Evolutionary conservation across 1,284 basidiomycete species (phyloP).

Genomic region (Rhodotorula sp.): DNA sequence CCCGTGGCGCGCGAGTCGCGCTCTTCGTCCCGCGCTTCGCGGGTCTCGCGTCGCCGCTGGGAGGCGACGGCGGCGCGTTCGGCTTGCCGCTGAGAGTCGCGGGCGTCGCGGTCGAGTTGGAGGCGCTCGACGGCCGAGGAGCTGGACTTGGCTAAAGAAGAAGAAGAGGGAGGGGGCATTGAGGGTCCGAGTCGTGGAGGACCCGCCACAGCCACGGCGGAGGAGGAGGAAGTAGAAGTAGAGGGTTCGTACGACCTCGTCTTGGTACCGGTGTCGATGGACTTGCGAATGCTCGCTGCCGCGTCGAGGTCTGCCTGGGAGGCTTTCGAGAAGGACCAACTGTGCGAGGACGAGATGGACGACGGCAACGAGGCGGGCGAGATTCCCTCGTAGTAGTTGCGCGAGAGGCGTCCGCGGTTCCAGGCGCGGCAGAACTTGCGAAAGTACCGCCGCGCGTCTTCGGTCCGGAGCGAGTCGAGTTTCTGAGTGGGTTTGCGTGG

Average conservation of each 20-base stretch:
- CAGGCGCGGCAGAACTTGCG: slow-evolving; percentile 28
- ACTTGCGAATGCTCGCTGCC: slow-evolving; percentile 33
- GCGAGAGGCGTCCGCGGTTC: slow-evolving; percentile 29
- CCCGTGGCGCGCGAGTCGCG: slow-evolving; percentile 38
- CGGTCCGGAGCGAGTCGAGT: slow-evolving; percentile 30
- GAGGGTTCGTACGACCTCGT: slow-evolving; percentile 14
- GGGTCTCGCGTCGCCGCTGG: slow-evolving; percentile 4
- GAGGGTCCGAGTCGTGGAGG: slow-evolving; percentile 20
- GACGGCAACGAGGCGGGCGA: slow-evolving; percentile 30
- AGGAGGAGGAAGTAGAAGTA: neutral
- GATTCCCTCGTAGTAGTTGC: slow-evolving; percentile 38
- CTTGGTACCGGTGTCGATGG: slow-evolving; percentile 29
- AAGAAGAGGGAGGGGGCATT: slow-evolving; percentile 9
- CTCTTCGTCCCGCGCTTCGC: slow-evolving; percentile 31
- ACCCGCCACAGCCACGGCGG: neutral
- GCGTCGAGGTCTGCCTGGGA: slow-evolving; percentile 39
- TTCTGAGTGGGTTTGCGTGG: neutral
- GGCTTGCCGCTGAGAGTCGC: neutral
- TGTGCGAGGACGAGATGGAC: slow-evolving; percentile 28
- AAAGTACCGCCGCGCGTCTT: slow-evolving; percentile 36
- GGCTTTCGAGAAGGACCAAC: slow-evolving; percentile 36
- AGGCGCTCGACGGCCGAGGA: slow-evolving; percentile 18
- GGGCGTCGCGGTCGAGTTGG: slow-evolving; percentile 21
- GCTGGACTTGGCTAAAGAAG: neutral
- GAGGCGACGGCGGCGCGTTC: neutral